These are phyloP conservation scores for Meyerozyma sp. DNA, from an alignment of 1,139 yeast species.

Conservation along the genomic window DNA sequence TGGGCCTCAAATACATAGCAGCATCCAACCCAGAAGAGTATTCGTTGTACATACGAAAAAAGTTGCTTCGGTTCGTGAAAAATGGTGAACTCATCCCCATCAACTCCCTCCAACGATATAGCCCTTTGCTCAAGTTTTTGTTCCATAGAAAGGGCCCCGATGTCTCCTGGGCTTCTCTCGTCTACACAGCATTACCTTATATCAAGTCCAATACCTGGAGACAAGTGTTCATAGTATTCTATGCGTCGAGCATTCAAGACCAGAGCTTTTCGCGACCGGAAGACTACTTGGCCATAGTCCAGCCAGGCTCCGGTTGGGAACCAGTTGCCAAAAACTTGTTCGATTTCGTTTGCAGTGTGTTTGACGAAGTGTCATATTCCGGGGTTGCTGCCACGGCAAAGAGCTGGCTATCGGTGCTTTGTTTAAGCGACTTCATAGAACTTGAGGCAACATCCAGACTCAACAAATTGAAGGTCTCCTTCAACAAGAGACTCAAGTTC, in stretches of 20 bases:
- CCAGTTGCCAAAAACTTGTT: constrained; percentile 25
- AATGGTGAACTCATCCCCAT: constrained; percentile 35
- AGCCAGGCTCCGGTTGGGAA: constrained; percentile 22
- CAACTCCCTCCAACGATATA: constrained; percentile 26
- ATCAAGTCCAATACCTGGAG: constrained; percentile 51
- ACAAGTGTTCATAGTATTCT: constrained; percentile 46
- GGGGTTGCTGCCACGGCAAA: constrained; percentile 25
- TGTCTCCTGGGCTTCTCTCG: constrained; percentile 3
- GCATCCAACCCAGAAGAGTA: constrained; percentile 53
- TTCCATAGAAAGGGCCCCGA: constrained; percentile 37
- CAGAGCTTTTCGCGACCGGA: constrained; percentile 57
- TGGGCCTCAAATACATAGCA: constrained; percentile 44
- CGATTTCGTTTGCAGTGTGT: constrained; percentile 25
- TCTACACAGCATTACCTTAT: constrained; percentile 33
- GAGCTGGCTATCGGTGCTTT: constrained; percentile 31
- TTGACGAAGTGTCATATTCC: constrained; percentile 25
- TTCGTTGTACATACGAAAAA: constrained; percentile 32
- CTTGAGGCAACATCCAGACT: constrained; percentile 20
- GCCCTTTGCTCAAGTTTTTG: constrained; percentile 48
- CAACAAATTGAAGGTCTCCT: constrained; percentile 25
- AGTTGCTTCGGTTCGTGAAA: constrained; percentile 29
- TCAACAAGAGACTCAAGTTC: constrained; percentile 32
- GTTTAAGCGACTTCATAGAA: constrained; percentile 34
- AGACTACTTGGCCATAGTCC: constrained; percentile 35
- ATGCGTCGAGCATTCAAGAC: constrained; percentile 43